Evolutionary conservation across 345 rosid genomes (phyloP).

Genomic region (rapeseed (Brassica napus)): Da-Ae NC_063444.1:1434001-1434500

Average conservation of each 20-base stretch:
- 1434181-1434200: conserved; percentile 34
- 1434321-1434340: conserved; percentile 22
- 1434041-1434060: conserved; percentile 12
- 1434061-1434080: background rate
- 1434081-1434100: conserved; percentile 12
- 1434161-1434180: conserved; percentile 25
- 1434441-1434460: conserved; percentile 21
- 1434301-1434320: conserved; percentile 21
- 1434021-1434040: background rate
- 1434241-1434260: conserved; percentile 17
- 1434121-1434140: conserved; percentile 34
- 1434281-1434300: conserved; percentile 26
- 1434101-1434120: conserved; percentile 22
- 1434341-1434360: background rate
- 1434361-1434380: conserved; percentile 13
- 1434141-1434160: conserved; percentile 32
- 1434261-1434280: conserved; percentile 16
- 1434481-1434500: conserved; percentile 10
- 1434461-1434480: conserved; percentile 13
- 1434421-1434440: conserved; percentile 8
- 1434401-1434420: conserved; percentile 37
- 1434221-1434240: background rate
- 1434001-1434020: background rate
- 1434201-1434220: background rate
- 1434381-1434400: conserved; percentile 37